A percentile compares a stretch with the other conserved stretches of the same genome.
Evolutionary conservation across 208 protist genomes (phyloP).

Genomic region (Herpetomonas tarakana): DNA sequence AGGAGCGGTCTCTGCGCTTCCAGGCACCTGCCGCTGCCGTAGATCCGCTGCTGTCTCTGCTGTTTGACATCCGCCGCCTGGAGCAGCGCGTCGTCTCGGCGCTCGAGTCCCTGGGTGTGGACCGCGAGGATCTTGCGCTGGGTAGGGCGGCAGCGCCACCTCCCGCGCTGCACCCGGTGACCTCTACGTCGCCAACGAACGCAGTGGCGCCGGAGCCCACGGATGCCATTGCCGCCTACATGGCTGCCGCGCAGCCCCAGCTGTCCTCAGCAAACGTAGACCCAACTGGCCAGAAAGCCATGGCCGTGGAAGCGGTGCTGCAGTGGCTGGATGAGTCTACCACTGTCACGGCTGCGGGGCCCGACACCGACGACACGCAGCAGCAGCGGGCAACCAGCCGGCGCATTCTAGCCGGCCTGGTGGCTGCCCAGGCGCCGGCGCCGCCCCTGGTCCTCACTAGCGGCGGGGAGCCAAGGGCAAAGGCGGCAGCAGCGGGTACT

Average conservation of each 20-base stretch:
- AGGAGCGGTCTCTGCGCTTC: slow-evolving; percentile 22
- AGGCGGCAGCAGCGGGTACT: too few species aligned
- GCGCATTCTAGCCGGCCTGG: not conserved
- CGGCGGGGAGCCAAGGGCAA: too few species aligned
- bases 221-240: not conserved
- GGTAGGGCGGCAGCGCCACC: too few species aligned
- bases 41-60: slow-evolving; percentile 61
- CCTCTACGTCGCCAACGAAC: too few species aligned
- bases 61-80: slow-evolving; percentile 51
- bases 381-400: not conserved
- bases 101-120: slow-evolving; percentile 31
- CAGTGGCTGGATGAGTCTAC: not conserved
- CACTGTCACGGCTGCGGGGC: not conserved
- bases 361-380: not conserved
- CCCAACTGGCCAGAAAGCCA: not conserved
- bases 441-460: not conserved
- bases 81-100: slow-evolving; percentile 29
- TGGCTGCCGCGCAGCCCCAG: not conserved
- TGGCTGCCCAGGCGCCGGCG: not conserved
- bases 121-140: not conserved
- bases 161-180: not conserved
- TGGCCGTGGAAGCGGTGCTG: not conserved
- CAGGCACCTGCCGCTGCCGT: slow-evolving; percentile 47
- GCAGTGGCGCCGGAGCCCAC: not conserved
- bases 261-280: not conserved